Conservation (phyloP, 2,329 filamentous ascomycete species). For the Fusarium longipes region DNA sequence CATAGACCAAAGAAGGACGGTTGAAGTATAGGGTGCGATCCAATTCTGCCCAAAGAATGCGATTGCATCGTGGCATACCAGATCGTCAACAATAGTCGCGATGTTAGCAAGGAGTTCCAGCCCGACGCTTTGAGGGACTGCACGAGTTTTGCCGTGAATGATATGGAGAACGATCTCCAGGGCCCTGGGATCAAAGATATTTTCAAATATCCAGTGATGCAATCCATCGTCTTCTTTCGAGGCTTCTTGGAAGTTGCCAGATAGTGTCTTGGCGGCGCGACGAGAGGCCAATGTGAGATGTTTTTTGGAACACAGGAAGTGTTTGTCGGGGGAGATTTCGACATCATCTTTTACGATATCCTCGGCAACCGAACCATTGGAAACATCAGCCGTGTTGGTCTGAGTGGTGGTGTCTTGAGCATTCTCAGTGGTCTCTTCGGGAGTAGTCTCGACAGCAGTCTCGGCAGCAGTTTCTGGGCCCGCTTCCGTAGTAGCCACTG, state of each 20-base stretch:
- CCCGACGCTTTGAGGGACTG: accelerated
- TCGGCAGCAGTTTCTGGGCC: no score
- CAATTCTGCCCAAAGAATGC: neutral
- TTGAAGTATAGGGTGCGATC: accelerated
- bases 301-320: constrained; percentile 5
- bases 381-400: no score
- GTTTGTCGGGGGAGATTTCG: neutral
- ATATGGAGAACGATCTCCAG: neutral
- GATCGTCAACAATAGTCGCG: neutral
- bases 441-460: no score
- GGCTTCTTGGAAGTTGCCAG: neutral
- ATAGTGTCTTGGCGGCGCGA: neutral
- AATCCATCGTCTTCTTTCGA: neutral
- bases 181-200: neutral
- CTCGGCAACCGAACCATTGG: no score
- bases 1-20: accelerated
- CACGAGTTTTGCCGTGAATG: neutral
- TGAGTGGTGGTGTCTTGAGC: neutral
- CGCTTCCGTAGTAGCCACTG: no score
- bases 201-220: neutral
- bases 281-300: constrained; percentile 3
- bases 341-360: accelerated
- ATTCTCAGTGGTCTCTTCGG: no score
- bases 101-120: neutral
- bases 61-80: neutral